These are phyloP conservation scores for Talaromyces sp. DNA, from an alignment of 2,329 filamentous ascomycete genomes.

Conservation along the genomic window DNA sequence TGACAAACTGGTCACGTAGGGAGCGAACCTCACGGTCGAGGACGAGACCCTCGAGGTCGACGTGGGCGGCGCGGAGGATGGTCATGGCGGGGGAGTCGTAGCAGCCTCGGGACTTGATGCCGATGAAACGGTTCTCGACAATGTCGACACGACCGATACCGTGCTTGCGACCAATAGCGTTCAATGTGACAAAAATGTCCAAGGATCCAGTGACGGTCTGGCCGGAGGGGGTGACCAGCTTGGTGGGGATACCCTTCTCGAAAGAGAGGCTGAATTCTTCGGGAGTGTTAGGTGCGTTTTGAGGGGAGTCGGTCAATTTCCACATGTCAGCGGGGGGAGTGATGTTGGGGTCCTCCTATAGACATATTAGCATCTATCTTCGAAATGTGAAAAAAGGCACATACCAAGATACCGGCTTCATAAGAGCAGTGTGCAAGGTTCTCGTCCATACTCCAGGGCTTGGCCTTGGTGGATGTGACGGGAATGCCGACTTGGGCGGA, in stretches of 20 bases:
- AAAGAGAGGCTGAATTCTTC: constrained; percentile 70
- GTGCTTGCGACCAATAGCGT: constrained; percentile 67
- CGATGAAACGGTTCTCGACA: constrained; percentile 76
- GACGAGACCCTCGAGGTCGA: constrained; percentile 64
- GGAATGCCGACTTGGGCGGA: constrained; percentile 47
- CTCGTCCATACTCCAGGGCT: constrained; percentile 27
- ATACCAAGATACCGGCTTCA: constrained; percentile 68
- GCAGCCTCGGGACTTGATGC: constrained; percentile 75
- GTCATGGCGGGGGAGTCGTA: constrained; percentile 55
- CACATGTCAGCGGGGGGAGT: constrained; percentile 75
- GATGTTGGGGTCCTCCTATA: constrained; percentile 49
- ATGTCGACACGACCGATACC: constrained; percentile 81
- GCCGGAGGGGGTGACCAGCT: constrained; percentile 57
- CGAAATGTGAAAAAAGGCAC: background rate
- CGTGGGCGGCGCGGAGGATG: constrained; percentile 53
- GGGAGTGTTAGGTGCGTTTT: constrained; percentile 66
- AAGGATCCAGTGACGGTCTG: constrained; percentile 66
- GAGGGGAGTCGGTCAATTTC: constrained; percentile 64
- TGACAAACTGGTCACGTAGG: constrained; percentile 68
- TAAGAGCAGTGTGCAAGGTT: constrained; percentile 65
- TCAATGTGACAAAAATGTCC: constrained; percentile 68
- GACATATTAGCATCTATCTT: constrained; percentile 1
- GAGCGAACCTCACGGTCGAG: constrained; percentile 66
- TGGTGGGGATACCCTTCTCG: constrained; percentile 70
- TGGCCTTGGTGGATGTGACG: constrained; percentile 46